Conservation (phyloP, 352 stramenopile genomes). For the Pythium pectinolyticum region DNA sequence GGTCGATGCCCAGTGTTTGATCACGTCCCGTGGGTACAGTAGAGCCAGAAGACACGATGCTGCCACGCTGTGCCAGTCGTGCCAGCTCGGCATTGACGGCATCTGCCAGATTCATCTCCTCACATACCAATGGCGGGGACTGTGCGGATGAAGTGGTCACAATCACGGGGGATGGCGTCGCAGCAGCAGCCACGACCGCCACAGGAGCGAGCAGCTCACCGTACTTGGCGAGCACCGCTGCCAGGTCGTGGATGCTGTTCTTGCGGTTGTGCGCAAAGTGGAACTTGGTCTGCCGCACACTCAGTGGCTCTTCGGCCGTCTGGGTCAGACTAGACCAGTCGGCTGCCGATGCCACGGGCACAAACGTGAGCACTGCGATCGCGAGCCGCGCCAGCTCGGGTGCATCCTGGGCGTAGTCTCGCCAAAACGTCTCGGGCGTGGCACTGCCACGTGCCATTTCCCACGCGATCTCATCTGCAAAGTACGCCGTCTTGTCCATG, state of each 20-base stretch:
- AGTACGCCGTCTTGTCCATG: slow-evolving; percentile 36
- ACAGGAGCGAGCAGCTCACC: slow-evolving; percentile 1
- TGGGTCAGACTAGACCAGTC: too few species aligned
- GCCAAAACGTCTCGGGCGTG: slow-evolving; percentile 45
- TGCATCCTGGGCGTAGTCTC: slow-evolving; percentile 48
- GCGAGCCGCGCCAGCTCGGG: slow-evolving; percentile 42
- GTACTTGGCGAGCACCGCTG: background rate
- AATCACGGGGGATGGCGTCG: background rate
- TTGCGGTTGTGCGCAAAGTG: slow-evolving; percentile 18
- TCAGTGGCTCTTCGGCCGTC: background rate
- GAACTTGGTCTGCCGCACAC: slow-evolving; percentile 13
- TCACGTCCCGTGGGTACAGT: background rate
- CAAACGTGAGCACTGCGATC: slow-evolving; percentile 32
- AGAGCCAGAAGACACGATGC: too few species aligned
- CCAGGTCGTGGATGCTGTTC: background rate
- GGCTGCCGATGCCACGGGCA: too few species aligned
- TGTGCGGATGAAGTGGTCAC: background rate
- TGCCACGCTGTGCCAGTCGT: background rate
- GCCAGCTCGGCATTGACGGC: background rate
- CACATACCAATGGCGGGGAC: background rate
- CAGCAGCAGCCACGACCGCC: background rate
- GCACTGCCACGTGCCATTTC: slow-evolving; percentile 44
- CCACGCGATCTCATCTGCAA: slow-evolving; percentile 46
- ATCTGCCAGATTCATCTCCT: background rate
- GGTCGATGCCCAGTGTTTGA: background rate